Percentiles rank a stretch among this genome's conserved stretches.
Conservation (phyloP, 139 green algal species). For the Micractinium conductrix region DNA sequence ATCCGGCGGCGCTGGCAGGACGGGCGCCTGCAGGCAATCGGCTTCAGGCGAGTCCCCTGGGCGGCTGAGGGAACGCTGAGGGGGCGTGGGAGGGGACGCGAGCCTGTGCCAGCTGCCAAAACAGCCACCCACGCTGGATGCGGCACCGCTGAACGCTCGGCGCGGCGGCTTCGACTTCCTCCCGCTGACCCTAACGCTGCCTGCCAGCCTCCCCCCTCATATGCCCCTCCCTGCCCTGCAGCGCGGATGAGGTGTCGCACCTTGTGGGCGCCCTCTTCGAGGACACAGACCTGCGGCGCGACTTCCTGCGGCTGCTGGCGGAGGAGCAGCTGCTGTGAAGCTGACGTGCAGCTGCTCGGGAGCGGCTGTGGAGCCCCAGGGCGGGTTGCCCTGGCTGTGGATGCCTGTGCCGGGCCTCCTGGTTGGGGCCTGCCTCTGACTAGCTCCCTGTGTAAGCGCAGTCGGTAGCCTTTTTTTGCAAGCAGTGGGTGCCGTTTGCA, state of each 20-base stretch:
- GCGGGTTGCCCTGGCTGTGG: too few relatives aligned
- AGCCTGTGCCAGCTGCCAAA: too few relatives aligned
- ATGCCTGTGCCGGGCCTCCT: too few relatives aligned
- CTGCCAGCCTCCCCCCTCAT: neutral
- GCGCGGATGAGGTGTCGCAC: slow-evolving; percentile 30
- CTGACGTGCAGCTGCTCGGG: too few relatives aligned
- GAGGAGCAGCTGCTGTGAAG: neutral
- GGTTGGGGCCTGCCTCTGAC: too few relatives aligned
- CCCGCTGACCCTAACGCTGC: too few relatives aligned
- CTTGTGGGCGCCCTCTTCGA: slow-evolving; percentile 61
- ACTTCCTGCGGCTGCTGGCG: slow-evolving; percentile 32
- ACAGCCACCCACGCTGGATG: too few relatives aligned
- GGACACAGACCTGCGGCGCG: slow-evolving; percentile 46
- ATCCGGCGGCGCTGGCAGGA: slow-evolving; percentile 41
- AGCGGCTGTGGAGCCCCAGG: too few relatives aligned
- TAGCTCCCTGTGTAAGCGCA: neutral
- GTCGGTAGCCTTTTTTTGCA: neutral
- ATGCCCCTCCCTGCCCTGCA: slow-evolving; percentile 5
- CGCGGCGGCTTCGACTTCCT: too few relatives aligned
- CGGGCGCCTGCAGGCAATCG: slow-evolving; percentile 28
- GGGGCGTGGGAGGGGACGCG: too few relatives aligned
- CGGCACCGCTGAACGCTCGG: too few relatives aligned
- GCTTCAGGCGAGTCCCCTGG: slow-evolving; percentile 25
- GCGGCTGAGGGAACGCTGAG: too few relatives aligned
- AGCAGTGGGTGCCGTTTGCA: neutral